These are phyloP conservation scores for Lipomyces japonicus DNA, from an alignment of 805 yeast genomes.

Conservation along the genomic window DNA sequence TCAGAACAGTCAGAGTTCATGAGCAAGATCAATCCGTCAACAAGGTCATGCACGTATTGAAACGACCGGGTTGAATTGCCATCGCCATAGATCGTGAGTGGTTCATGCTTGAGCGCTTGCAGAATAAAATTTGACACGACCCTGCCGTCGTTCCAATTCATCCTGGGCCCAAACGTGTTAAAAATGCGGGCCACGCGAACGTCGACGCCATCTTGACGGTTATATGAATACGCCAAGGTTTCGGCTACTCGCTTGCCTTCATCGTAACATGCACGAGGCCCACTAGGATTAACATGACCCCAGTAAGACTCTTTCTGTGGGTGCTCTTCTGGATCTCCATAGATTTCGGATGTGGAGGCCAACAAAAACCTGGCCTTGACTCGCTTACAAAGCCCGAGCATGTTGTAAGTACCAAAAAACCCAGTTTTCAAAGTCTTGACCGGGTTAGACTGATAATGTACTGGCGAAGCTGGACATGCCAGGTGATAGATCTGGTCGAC, in stretches of 20 bases:
- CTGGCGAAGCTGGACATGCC: constrained; percentile 35
- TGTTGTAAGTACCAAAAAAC: constrained; percentile 34
- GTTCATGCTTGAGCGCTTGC: constrained; percentile 32
- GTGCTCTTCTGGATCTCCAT: constrained; percentile 34
- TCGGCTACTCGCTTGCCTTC: constrained; percentile 35
- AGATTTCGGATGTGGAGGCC: constrained; percentile 34
- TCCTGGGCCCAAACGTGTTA: constrained; percentile 34
- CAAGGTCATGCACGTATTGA: constrained; percentile 33
- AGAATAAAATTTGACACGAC: constrained; percentile 34
- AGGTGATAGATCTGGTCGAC: constrained; percentile 34
- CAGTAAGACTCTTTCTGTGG: constrained; percentile 33
- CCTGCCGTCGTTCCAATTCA: constrained; percentile 35
- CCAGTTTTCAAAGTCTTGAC: constrained; percentile 34
- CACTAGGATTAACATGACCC: constrained; percentile 32
- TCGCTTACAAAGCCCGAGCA: constrained; percentile 34
- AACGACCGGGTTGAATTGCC: constrained; percentile 32
- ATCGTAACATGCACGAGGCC: constrained; percentile 35
- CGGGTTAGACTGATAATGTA: constrained; percentile 33
- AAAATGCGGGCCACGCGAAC: constrained; percentile 33
- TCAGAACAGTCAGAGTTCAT: constrained; percentile 32
- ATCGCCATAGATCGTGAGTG: constrained; percentile 32
- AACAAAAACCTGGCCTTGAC: constrained; percentile 33
- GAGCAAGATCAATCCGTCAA: constrained; percentile 31
- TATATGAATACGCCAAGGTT: constrained; percentile 32
- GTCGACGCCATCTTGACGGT: constrained; percentile 31